Evolutionary conservation across 768 basidiomycete species (phyloP).

Genomic region (Agrocybe praecox): DNA sequence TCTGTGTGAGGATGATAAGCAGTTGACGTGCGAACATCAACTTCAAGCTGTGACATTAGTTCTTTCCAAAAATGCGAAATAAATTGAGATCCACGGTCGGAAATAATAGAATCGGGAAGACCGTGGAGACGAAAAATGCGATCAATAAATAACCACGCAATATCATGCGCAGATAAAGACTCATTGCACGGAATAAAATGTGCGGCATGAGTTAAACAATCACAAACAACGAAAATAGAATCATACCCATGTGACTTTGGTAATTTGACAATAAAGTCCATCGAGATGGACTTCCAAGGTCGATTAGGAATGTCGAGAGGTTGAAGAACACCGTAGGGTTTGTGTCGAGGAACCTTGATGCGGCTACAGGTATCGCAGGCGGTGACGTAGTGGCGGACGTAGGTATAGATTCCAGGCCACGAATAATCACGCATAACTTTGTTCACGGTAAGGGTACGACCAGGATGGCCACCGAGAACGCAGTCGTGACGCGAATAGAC

Average conservation of each 20-base stretch:
- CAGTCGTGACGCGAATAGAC: constrained; percentile 37
- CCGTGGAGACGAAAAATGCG: constrained; percentile 37
- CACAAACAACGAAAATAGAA: constrained; percentile 37
- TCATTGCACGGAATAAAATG: constrained; percentile 42
- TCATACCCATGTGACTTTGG: constrained; percentile 37
- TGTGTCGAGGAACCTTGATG: constrained; percentile 32
- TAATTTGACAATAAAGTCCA: constrained; percentile 46
- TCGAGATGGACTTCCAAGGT: constrained; percentile 40
- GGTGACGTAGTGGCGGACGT: constrained; percentile 27
- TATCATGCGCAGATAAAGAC: constrained; percentile 25
- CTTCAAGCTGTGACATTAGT: constrained; percentile 13
- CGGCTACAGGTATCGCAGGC: constrained; percentile 36
- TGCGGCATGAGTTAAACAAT: constrained; percentile 40
- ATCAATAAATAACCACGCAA: constrained; percentile 36
- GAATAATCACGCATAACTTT: constrained; percentile 36
- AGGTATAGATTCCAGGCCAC: constrained; percentile 35
- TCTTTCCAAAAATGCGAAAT: constrained; percentile 30
- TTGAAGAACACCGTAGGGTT: constrained; percentile 37
- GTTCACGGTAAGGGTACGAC: constrained; percentile 33
- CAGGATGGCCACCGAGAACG: constrained; percentile 31
- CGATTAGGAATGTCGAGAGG: constrained; percentile 34
- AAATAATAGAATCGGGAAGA: constrained; percentile 32
- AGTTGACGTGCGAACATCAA: constrained; percentile 14
- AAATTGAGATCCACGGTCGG: constrained; percentile 33
- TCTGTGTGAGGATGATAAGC: constrained; percentile 22